Base-by-base conservation (phyloP, 2,329 filamentous ascomycete genomes). In the Ophiostoma perfectum region DNA sequence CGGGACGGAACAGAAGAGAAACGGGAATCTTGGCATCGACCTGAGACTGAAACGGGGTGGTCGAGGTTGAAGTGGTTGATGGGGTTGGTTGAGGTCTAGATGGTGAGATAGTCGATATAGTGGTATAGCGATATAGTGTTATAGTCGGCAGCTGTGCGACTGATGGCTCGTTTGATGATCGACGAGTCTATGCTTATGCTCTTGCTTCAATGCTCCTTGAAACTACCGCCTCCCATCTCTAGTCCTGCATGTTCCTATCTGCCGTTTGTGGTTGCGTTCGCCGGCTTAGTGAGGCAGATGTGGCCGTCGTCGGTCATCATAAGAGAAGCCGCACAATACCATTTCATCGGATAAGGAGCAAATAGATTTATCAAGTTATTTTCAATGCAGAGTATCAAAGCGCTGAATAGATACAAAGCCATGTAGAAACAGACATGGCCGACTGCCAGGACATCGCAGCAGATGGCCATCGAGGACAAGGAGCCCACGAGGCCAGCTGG, bases 1-100 rank as follows among this genome's bases (percentile, higher is more conserved):
- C 49, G 49, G 49, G 49, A 55, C 49, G 49, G 49, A 55, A 55
- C 49, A 27, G 49, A 27, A 27, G 27, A 55, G 49, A 55, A 55
- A 55, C 49, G 49, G 18, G 14, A 47, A 47, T 12, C 45, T 12
- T 47, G 45, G 45, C 14, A 2, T 55, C 18, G 49, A 27, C 27
- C 27, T 27, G 27, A 55, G 49, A 47, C n/a, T 55, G 49, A 55
- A 55, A 55, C 49, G n/a, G 27, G n/a, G n/a, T 55, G 18, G 49
- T 55, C 8, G 47, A 52, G 47, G 8, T 52, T 8, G 5, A 9
- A 9, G 49, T 27, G n/a, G 49, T 55, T 8, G n/a, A 11, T 5
- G n/a, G 27, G 49, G 49, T 9, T 16, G 45, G 7, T 5, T 16
- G n/a, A 16, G 47, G 4, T 18, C 5, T 52, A 14, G 49, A 18